These are phyloP conservation scores for Pythium folliculosum DNA, from an alignment of 352 stramenopile species.

Conservation along the genomic window DNA sequence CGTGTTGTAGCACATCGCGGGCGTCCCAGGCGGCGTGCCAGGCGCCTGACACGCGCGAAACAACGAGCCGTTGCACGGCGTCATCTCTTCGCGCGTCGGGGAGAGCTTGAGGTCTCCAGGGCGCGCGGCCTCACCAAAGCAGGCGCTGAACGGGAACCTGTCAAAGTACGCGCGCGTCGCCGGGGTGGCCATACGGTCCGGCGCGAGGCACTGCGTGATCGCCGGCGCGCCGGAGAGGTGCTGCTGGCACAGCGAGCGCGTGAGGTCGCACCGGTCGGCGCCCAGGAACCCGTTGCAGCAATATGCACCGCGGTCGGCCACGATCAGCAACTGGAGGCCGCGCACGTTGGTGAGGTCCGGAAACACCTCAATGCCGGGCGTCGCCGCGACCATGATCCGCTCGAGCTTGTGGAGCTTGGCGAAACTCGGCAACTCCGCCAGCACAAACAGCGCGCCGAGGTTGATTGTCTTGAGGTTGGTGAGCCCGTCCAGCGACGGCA, in stretches of 20 bases:
- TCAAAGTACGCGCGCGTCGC: conserved; percentile 6
- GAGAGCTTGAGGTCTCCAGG: not conserved
- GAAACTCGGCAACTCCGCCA: conserved; percentile 30
- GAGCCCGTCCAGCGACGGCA: conserved; percentile 32
- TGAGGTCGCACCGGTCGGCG: conserved; percentile 31
- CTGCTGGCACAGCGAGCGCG: conserved; percentile 16
- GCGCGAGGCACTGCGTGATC: conserved; percentile 4
- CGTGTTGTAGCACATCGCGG: conserved; percentile 21
- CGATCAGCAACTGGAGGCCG: conserved; percentile 26
- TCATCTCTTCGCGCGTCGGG: conserved; percentile 19
- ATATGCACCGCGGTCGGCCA: conserved; percentile 13
- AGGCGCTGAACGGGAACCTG: not conserved
- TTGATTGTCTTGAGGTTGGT: conserved; percentile 34
- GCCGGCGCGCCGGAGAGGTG: not conserved
- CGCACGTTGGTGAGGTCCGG: conserved; percentile 28
- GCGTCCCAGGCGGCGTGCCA: not conserved
- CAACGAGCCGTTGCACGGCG: conserved; percentile 41
- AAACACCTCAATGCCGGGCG: conserved; percentile 21
- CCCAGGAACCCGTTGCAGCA: conserved; percentile 40
- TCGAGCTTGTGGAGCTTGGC: conserved; percentile 28
- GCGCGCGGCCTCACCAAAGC: not conserved
- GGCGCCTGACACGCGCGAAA: conserved; percentile 35
- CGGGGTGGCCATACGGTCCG: not conserved
- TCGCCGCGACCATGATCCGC: conserved; percentile 25
- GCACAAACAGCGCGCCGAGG: conserved; percentile 21